phyloP scores from a whole-genome alignment of 805 yeast genomes.

The Kodamaea neixiangensis region DNA sequence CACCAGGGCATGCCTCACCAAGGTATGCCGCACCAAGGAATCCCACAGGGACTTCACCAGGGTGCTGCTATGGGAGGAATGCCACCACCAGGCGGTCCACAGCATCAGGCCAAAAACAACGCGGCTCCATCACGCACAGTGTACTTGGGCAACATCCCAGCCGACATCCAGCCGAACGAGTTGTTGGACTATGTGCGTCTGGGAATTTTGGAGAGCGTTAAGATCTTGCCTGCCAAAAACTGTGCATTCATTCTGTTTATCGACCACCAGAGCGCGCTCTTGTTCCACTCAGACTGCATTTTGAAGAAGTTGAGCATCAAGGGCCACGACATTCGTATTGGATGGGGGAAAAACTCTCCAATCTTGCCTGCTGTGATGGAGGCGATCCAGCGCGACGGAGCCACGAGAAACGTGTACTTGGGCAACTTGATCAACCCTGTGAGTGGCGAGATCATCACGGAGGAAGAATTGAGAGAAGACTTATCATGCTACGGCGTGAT shows the following conservation, averaged over 20 bases:
- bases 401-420: constrained; percentile 90
- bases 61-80: neutral
- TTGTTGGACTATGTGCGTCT: constrained; percentile 87
- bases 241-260: constrained; percentile 91
- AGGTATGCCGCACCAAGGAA: constrained; percentile 3
- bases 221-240: constrained; percentile 77
- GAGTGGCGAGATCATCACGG: constrained; percentile 50
- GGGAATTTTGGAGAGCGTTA: constrained; percentile 81
- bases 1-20: constrained; percentile 3
- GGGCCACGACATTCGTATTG: constrained; percentile 80
- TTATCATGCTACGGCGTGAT: constrained; percentile 76
- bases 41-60: neutral
- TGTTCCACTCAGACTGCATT: constrained; percentile 92
- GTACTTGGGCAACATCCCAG: constrained; percentile 84
- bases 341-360: constrained; percentile 88
- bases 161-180: constrained; percentile 77
- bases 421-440: constrained; percentile 72
- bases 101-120: constrained; percentile 11
- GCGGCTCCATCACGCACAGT: constrained; percentile 81
- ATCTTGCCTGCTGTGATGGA: constrained; percentile 73
- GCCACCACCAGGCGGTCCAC: constrained; percentile 6
- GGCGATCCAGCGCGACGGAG: constrained; percentile 81
- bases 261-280: constrained; percentile 83
- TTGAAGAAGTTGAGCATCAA: constrained; percentile 78
- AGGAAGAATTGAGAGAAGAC: constrained; percentile 65